These are phyloP conservation scores for Annona cherimola DNA, from an alignment of 164 flowering plant species.

Conservation along the genomic window DNA sequence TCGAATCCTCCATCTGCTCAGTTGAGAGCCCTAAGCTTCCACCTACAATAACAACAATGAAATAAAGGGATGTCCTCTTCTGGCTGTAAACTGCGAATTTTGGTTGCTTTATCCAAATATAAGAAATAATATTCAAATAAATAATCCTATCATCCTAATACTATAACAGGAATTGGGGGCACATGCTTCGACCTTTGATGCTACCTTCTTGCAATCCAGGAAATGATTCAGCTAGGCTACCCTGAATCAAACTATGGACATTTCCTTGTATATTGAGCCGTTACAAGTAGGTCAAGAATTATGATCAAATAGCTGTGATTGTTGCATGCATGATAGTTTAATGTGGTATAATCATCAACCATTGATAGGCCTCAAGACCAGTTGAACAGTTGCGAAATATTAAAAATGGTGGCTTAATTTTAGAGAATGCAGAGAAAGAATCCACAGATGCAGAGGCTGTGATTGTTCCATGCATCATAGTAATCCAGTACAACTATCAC, in stretches of 20 bases:
- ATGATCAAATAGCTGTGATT: background rate
- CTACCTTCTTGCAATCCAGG: background rate
- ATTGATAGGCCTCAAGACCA: too few relatives aligned
- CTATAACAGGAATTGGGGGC: background rate
- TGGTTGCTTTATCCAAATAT: background rate
- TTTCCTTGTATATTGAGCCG: background rate
- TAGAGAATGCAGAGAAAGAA: too few relatives aligned
- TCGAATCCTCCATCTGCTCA: conserved; percentile 28
- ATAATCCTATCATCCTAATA: background rate
- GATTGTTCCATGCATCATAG: too few relatives aligned
- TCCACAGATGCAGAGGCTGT: too few relatives aligned
- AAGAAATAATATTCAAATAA: background rate
- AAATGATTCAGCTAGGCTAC: background rate
- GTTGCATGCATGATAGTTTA: background rate
- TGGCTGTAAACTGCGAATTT: background rate
- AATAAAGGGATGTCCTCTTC: background rate
- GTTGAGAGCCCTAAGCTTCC: conserved; percentile 29
- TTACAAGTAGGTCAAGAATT: background rate
- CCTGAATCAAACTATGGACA: background rate
- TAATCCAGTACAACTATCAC: too few relatives aligned
- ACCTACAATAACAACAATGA: conserved; percentile 22
- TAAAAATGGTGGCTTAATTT: too few relatives aligned
- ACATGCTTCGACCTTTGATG: background rate
- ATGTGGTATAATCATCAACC: too few relatives aligned
- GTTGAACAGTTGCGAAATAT: too few relatives aligned